phyloP scores from a whole-genome alignment of 768 basidiomycete species.

The Tephrocybe sp. region DNA sequence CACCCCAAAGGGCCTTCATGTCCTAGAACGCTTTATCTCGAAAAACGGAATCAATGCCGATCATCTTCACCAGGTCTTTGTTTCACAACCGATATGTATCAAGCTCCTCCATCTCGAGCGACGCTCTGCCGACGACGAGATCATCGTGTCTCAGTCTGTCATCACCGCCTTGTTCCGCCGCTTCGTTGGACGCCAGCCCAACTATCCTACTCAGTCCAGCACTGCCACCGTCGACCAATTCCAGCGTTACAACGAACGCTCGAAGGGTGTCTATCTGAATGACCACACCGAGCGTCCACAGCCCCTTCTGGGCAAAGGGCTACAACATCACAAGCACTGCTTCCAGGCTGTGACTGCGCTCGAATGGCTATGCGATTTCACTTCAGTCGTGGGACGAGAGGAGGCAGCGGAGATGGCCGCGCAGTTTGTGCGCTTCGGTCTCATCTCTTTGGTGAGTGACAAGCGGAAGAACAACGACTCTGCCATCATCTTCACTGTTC shows the following conservation, averaged over 20 bases:
- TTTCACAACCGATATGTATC: slow-evolving; percentile 93
- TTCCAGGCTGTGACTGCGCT: slow-evolving; percentile 87
- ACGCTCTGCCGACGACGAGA: slow-evolving; percentile 91
- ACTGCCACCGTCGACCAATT: slow-evolving; percentile 55
- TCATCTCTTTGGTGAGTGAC: slow-evolving; percentile 86
- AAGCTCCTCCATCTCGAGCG: slow-evolving; percentile 97
- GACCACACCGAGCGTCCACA: slow-evolving; percentile 71
- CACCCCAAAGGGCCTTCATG: slow-evolving; percentile 97
- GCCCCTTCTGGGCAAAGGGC: slow-evolving; percentile 47
- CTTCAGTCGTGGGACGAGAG: slow-evolving; percentile 92
- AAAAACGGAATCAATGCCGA: slow-evolving; percentile 98
- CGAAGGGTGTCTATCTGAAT: slow-evolving; percentile 68
- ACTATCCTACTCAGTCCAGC: slow-evolving; percentile 57
- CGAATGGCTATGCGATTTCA: slow-evolving; percentile 98
- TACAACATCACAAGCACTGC: slow-evolving; percentile 61
- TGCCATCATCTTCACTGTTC: slow-evolving; percentile 90
- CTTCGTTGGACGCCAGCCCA: slow-evolving; percentile 88
- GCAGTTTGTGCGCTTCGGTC: slow-evolving; percentile 94
- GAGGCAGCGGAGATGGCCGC: slow-evolving; percentile 98
- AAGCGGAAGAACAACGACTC: slow-evolving; percentile 91
- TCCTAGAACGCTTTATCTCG: slow-evolving; percentile 98
- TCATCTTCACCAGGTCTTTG: slow-evolving; percentile 87
- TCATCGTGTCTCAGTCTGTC: slow-evolving; percentile 92
- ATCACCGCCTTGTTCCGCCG: slow-evolving; percentile 94
- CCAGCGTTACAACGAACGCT: slow-evolving; percentile 76